Evolutionary conservation across 345 rosid genomes (phyloP).

Genomic region (Gossypium sturtianum): DNA sequence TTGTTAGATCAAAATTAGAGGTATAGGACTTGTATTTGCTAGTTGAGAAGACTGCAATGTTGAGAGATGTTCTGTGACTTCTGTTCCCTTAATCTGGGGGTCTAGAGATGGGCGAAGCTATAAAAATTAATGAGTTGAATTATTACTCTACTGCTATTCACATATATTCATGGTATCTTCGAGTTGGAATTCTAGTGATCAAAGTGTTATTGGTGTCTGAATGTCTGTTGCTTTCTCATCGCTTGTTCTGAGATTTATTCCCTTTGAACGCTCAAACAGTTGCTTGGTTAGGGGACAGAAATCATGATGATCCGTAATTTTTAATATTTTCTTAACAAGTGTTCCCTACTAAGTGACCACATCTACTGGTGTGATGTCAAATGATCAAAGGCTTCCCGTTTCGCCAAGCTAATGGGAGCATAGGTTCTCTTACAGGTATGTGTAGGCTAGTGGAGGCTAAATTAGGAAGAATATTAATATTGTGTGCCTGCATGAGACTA

Average conservation of each 20-base stretch:
- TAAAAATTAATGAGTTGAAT: not conserved
- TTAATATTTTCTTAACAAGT: not conserved
- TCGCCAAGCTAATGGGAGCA: not conserved
- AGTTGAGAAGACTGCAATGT: not conserved
- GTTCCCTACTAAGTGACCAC: not conserved
- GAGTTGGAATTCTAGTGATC: not conserved
- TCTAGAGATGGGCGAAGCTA: not conserved
- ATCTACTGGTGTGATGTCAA: not conserved
- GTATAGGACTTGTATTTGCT: not conserved
- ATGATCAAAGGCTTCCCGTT: not conserved
- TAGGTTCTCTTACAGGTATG: not conserved
- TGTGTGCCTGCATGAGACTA: not conserved
- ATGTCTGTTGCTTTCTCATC: not conserved
- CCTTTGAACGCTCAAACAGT: not conserved
- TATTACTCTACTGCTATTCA: not conserved
- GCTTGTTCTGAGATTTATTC: not conserved
- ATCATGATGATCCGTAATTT: not conserved
- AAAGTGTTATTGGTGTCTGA: not conserved
- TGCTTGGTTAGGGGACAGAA: not conserved
- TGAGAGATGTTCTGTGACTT: not conserved
- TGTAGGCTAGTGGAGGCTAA: not conserved
- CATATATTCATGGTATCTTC: not conserved
- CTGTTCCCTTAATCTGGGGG: not conserved
- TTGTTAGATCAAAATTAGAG: not conserved
- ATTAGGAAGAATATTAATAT: not conserved